Evolutionary conservation across 2,329 filamentous ascomycete species (phyloP).

Genomic region (Trichoderma hamatum): DNA sequence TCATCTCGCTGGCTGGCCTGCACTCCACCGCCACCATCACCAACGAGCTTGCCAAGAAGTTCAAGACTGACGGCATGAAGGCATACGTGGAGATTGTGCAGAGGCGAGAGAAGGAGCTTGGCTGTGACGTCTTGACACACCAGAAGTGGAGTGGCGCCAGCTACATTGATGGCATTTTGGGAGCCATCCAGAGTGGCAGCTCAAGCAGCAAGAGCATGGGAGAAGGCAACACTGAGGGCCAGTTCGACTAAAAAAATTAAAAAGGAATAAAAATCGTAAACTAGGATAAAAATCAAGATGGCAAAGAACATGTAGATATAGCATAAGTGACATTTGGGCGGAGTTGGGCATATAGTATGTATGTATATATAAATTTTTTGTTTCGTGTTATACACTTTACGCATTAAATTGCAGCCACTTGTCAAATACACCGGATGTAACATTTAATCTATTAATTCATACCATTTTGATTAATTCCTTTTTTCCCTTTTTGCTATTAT

Average conservation of each 20-base stretch:
- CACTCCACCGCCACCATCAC: slow-evolving; percentile 67
- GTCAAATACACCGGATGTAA: background rate
- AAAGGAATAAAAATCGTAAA: background rate
- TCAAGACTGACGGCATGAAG: slow-evolving; percentile 92
- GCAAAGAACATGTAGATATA: slow-evolving; percentile 3
- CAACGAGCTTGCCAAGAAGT: slow-evolving; percentile 76
- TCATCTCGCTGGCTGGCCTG: slow-evolving; percentile 67
- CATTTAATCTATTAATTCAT: background rate
- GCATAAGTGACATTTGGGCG: slow-evolving; percentile 10
- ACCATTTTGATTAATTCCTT: background rate
- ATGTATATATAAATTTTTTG: background rate
- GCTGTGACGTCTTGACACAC: slow-evolving; percentile 90
- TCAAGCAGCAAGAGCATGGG: slow-evolving; percentile 92
- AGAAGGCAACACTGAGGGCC: slow-evolving; percentile 84
- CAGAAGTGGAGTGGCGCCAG: slow-evolving; percentile 77
- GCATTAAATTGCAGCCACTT: background rate
- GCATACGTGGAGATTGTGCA: slow-evolving; percentile 97
- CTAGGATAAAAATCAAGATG: background rate
- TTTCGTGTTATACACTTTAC: background rate
- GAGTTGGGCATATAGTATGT: slow-evolving; percentile 11
- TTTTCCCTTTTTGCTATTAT: background rate
- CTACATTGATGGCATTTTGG: slow-evolving; percentile 87
- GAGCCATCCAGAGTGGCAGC: slow-evolving; percentile 88
- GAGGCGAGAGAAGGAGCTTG: slow-evolving; percentile 83
- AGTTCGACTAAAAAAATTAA: slow-evolving; percentile 50